Base-by-base conservation (phyloP, 169 alveolate species). In the Cryptosporidium sp. region DNA sequence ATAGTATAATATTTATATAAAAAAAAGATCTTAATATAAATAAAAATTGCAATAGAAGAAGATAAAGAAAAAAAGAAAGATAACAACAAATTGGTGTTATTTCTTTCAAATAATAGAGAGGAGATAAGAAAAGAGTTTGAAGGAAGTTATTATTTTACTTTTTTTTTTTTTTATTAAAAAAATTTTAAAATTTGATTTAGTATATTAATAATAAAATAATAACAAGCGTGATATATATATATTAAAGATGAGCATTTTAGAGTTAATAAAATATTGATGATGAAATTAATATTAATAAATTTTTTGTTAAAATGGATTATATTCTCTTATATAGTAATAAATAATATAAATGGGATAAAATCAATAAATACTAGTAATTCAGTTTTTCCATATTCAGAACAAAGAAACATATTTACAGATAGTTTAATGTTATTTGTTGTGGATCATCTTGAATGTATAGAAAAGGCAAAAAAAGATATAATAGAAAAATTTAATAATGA, bases 301-400 rank as follows among this genome's bases (percentile, higher is more conserved):
- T 21, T 56, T 26, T 9, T n/a, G 29, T 56, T 56, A 56, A 56
- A 26, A 56, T n/a, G 21, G 67, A 4, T 56, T n/a, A 21, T 56
- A 21, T 16, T 56, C 4, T n/a, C 21, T 5, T 56, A 12, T 56
- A 23, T 7, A 56, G 2, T 56, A 26, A 10, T 56, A 8, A 7
- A 26, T n/a, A 9, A 56, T 23, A 29, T 33, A 42, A 4, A 26
- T 18, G 45, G 52, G 7, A n/a, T 7, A 5, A 33, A 33, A n/a
- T 35, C 18, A 23, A 37, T 4, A 14, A 12, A 1, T 9, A 53
- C 2, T 2, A 9, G 23, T 12, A 80, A 60, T 80, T 61, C 58
- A 23, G 69, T 62, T n/a, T 80, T 80, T 80, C 89, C 89, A 29
- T 80, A 62, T 80, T 62, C 89, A 6, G 75, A 80, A 26, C 75